Base-by-base conservation (phyloP, 1,284 basidiomycete species). In the Xerocomus amazonicus region DNA sequence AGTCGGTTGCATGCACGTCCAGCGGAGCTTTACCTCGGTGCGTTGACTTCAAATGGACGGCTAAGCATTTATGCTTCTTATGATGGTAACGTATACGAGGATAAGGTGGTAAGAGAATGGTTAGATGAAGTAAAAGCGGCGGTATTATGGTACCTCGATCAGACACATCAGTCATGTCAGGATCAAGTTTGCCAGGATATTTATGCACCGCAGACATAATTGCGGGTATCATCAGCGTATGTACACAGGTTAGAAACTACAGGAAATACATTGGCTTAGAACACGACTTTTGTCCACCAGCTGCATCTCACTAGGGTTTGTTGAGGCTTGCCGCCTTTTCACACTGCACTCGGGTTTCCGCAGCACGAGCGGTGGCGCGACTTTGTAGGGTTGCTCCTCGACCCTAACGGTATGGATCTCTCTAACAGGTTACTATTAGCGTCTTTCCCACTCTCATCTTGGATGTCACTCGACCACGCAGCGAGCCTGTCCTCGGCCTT, bases 321-420 rank as follows among this genome's bases (percentile, higher is more conserved):
- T 19, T 23, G 6, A 3, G 8, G 5, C 61, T n/a, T 50, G 73
- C 75, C 9, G 70, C 66, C 54, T 72, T 71, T 38, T 66, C 58
- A 49, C 6, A 68, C 69, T 4, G 77, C 79, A 36, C 77, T 79
- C 3, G 78, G 78, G 52, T 79, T 80, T 2, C 75, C 71, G 56
- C 79, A 81, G 69, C 72, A 76, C n/a, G 78, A 77, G 54, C 79
- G 80, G 14, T 72, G 61, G 59, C 79, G 79, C 14, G 81, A 58
- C 41, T 57, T 64, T n/a, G 77, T 70, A 17, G 67, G 61, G 47
- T 74, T 64, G 31, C 68, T 19, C 9, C 10, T 44, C 71, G 50
- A 61, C 52, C 61, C 70, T 6, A 67, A 61, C 32, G 69, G 69
- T 13, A 62, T 56, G 39, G 65, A 63, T 43, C 54, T 50, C 47